Percentiles rank a stretch among this genome's conserved stretches.
Conservation (phyloP, 495 filamentous ascomycete species). For the Annulohypoxylon nitens region DNA sequence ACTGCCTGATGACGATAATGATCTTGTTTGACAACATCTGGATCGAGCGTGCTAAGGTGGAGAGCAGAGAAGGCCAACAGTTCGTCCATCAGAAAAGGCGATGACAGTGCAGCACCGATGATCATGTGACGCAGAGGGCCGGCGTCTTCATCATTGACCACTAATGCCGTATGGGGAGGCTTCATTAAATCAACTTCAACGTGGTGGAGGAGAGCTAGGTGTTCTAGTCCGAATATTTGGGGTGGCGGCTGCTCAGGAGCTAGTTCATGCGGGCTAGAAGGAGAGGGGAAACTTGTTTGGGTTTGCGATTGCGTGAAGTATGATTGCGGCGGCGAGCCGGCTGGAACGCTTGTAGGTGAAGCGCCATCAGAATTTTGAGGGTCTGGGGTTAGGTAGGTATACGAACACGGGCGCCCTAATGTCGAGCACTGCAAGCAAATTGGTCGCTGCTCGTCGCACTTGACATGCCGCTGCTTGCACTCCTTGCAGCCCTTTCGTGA, state of each 20-base stretch:
- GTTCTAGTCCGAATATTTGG: background rate
- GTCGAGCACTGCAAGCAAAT: slow-evolving; percentile 47
- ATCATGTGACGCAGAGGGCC: background rate
- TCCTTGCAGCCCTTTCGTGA: slow-evolving; percentile 39
- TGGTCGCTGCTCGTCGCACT: slow-evolving; percentile 54
- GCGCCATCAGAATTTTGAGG: background rate
- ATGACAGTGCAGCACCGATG: slow-evolving; percentile 44
- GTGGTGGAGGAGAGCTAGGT: slow-evolving; percentile 38
- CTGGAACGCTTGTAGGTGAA: background rate
- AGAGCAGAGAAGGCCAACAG: slow-evolving; percentile 59
- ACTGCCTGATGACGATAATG: slow-evolving; percentile 55
- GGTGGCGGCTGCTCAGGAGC: background rate
- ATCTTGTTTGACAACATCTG: background rate
- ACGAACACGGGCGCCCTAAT: slow-evolving; percentile 46
- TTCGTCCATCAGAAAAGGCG: slow-evolving; percentile 61
- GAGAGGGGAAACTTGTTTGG: background rate
- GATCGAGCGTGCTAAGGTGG: slow-evolving; percentile 51
- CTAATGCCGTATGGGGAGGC: background rate
- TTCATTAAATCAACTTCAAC: slow-evolving; percentile 15
- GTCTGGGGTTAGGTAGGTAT: slow-evolving; percentile 2
- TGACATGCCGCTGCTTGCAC: slow-evolving; percentile 53
- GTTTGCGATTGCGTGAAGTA: background rate
- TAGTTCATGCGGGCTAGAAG: background rate
- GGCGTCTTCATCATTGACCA: background rate
- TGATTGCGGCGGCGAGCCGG: background rate